A percentile compares a stretch with the other conserved stretches of the same genome.
Conservation (phyloP, 768 basidiomycete genomes). For the Pulveroboletus sp. region DNA sequence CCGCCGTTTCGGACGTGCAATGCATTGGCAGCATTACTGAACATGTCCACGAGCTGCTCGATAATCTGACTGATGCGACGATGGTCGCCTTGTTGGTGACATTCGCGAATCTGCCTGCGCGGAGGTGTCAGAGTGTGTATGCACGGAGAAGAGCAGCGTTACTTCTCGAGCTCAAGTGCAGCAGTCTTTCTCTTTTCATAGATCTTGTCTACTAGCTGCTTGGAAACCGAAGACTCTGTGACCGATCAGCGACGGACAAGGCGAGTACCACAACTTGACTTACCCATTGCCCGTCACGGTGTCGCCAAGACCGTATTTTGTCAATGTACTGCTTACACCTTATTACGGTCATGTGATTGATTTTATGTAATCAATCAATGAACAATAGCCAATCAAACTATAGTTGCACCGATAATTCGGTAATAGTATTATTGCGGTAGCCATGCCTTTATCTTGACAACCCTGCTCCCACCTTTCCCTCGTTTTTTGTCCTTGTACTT, state of each 20-base stretch:
- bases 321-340: too few species aligned
- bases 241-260: not conserved
- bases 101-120: slow-evolving; percentile 79
- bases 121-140: slow-evolving; percentile 11
- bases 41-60: slow-evolving; percentile 94
- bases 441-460: not conserved
- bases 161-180: slow-evolving; percentile 96
- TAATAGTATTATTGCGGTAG: not conserved
- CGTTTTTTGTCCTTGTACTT: too few species aligned
- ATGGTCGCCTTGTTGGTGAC: slow-evolving; percentile 76
- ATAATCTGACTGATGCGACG: slow-evolving; percentile 83
- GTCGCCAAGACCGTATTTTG: too few species aligned
- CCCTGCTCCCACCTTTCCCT: too few species aligned
- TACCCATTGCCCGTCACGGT: slow-evolving; percentile 26
- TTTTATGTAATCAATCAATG: not conserved
- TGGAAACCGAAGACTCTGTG: slow-evolving; percentile 69
- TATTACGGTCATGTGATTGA: too few species aligned
- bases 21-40: slow-evolving; percentile 76
- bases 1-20: slow-evolving; percentile 93
- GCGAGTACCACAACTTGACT: not conserved
- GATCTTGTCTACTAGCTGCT: slow-evolving; percentile 87
- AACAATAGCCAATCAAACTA: too few species aligned
- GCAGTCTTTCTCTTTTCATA: slow-evolving; percentile 97
- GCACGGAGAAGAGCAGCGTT: slow-evolving; percentile 3
- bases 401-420: not conserved